Evolutionary conservation across 192 early-diverging fungal genomes (phyloP), one percentile per base, ranked within the genome.

Genomic region (Backusella macrospora): DNA sequence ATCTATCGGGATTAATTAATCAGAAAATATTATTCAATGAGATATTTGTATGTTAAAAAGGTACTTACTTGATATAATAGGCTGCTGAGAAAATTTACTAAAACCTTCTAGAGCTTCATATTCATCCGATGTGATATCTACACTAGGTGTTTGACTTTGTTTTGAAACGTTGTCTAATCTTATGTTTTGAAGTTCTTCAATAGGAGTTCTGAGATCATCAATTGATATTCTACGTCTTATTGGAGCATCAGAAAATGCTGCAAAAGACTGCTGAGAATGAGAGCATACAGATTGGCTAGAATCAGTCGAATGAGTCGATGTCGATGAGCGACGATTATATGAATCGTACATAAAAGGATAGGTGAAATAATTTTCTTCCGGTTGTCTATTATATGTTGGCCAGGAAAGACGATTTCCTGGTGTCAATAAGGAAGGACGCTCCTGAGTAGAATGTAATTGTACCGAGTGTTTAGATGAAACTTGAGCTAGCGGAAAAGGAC

Each of bases 91-190:
- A 77, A 89, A 77, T 39, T 64, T 62, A 21, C 73, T 49, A 40
- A 81, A 72, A 6, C 64, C 76, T 62, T 81, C 67, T 9, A 81
- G 44, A 14, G 73, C 80, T 64, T 81, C 80, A 16, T 78, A 67
- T 52, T 81, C 80, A 43, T 81, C 80, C 23, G 59, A 64, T 46
- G 78, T 80, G 4, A 80, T 34, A 40, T 59, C 47, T 49, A 62
- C 23, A 43, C 42, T 44, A n/a, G 52, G 21, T 23, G 6, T 23
- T 26, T 59, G 52, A 26, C 26, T 23, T 9, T 18, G 65, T 4
- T n/a, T 42, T 66, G n/a, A 18, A 21, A 39, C 21, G 8, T 12
- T 42, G 6, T 66, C 65, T 21, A 66, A 66, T 39, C 43, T 38
- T 43, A 66, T 66, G 10, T 39, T 66, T 40, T 66, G 39, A 13